Percentiles rank a stretch among this genome's conserved stretches.
These are phyloP conservation scores for Stachybotrys chartarum DNA, from an alignment of 2,329 filamentous ascomycete species.

Conservation along the genomic window DNA sequence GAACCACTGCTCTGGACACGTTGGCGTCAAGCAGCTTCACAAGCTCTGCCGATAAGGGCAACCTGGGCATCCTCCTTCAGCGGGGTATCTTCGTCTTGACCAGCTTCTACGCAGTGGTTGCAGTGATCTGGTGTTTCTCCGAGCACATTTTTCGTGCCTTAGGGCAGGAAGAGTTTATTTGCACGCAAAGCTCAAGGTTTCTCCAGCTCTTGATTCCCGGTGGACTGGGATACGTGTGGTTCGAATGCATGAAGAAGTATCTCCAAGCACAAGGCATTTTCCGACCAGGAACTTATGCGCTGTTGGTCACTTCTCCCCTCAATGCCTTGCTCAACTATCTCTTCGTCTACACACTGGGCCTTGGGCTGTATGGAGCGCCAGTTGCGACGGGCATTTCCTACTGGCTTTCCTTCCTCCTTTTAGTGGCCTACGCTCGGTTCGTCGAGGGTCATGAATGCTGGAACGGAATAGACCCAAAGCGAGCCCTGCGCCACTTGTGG, in stretches of 20 bases:
- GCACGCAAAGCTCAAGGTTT: slow-evolving; percentile 65
- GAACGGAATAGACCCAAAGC: slow-evolving; percentile 61
- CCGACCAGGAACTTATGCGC: slow-evolving; percentile 72
- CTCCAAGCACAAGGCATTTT: slow-evolving; percentile 88
- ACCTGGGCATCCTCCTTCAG: slow-evolving; percentile 73
- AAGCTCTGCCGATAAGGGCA: slow-evolving; percentile 68
- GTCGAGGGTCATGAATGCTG: slow-evolving; percentile 69
- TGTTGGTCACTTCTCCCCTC: slow-evolving; percentile 74
- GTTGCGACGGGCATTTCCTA: slow-evolving; percentile 79
- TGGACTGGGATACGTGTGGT: slow-evolving; percentile 80
- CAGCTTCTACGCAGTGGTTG: slow-evolving; percentile 65
- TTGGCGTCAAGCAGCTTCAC: slow-evolving; percentile 79
- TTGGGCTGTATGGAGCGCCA: slow-evolving; percentile 73
- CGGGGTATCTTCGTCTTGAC: slow-evolving; percentile 66
- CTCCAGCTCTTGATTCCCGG: slow-evolving; percentile 69
- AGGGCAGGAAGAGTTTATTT: slow-evolving; percentile 73
- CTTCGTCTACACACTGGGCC: slow-evolving; percentile 63
- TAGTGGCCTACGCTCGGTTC: slow-evolving; percentile 67
- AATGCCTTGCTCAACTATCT: slow-evolving; percentile 76
- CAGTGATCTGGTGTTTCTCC: slow-evolving; percentile 66
- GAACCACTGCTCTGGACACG: slow-evolving; percentile 80
- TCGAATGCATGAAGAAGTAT: slow-evolving; percentile 80
- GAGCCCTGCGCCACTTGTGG: slow-evolving; percentile 57
- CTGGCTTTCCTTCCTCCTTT: slow-evolving; percentile 73
- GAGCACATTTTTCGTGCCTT: slow-evolving; percentile 67